Conservation (phyloP, 768 basidiomycete genomes). For the Xerocomus potaroensis region DNA sequence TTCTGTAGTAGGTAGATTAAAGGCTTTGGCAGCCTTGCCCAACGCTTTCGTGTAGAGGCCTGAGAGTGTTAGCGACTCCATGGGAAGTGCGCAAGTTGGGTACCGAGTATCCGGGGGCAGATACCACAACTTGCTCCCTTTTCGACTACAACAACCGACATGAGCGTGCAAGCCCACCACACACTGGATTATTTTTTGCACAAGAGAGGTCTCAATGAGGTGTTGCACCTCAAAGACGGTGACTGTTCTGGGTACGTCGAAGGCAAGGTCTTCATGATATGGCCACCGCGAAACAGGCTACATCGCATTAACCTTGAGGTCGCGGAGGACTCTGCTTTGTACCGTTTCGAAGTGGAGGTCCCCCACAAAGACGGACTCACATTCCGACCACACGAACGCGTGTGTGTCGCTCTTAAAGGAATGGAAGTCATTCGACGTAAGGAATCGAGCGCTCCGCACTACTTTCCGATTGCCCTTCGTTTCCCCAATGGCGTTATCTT, state of each 20-base stretch:
- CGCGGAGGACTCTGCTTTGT: conserved; percentile 8
- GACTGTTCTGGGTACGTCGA: conserved; percentile 39
- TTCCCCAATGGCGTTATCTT: conserved; percentile 42
- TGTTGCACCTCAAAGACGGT: conserved; percentile 29
- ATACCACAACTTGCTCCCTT: neutral
- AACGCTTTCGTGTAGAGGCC: conserved; percentile 40
- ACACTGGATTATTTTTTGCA: conserved; percentile 19
- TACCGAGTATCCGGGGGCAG: conserved; percentile 14
- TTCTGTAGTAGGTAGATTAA: conserved; percentile 37
- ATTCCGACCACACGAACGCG: conserved; percentile 38
- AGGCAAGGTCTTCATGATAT: conserved; percentile 43
- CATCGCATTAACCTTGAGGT: conserved; percentile 32
- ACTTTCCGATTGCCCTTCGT: conserved; percentile 38
- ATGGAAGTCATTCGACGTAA: conserved; percentile 30
- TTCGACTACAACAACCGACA: neutral
- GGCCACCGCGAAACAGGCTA: conserved; percentile 30
- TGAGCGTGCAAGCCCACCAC: conserved; percentile 4
- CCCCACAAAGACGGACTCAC: conserved; percentile 32
- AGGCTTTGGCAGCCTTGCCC: conserved; percentile 35
- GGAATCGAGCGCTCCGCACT: conserved; percentile 26
- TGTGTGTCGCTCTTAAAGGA: conserved; percentile 49
- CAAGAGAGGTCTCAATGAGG: conserved; percentile 30
- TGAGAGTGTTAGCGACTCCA: conserved; percentile 29
- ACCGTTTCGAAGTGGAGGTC: conserved; percentile 39
- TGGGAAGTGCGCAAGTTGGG: too few species aligned